Conservation (phyloP, 805 yeast genomes). For the Hanseniaspora taiwanica region DNA sequence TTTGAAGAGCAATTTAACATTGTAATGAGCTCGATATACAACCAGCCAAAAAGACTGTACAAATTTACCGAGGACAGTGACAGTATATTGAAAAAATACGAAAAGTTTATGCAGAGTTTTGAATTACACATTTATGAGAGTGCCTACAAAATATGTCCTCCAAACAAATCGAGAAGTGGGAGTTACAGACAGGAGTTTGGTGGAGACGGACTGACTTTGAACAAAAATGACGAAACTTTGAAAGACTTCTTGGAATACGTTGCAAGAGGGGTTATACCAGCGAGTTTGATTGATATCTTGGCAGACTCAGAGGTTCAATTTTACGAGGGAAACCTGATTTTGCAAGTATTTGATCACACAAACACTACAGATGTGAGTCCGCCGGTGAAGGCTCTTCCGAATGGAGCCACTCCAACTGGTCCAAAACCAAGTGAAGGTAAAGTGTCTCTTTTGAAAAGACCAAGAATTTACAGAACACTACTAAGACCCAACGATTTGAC, state of each 20-base stretch:
- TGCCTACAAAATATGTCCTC: constrained; percentile 83
- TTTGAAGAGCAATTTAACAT: constrained; percentile 30
- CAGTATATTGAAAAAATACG: constrained; percentile 63
- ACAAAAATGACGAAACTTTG: constrained; percentile 53
- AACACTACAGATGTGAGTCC: constrained; percentile 25
- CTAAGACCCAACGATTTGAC: constrained; percentile 72
- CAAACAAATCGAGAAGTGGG: constrained; percentile 26
- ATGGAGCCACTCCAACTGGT: constrained; percentile 5
- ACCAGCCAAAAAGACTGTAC: constrained; percentile 32
- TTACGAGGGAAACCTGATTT: constrained; percentile 80
- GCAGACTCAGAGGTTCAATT: constrained; percentile 74
- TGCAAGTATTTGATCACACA: constrained; percentile 82
- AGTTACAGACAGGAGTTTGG: constrained; percentile 25
- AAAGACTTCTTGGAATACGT: constrained; percentile 71
- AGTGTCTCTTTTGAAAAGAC: constrained; percentile 27
- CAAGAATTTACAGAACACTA: constrained; percentile 65
- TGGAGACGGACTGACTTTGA: constrained; percentile 69
- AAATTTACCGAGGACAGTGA: constrained; percentile 60
- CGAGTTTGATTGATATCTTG: constrained; percentile 77
- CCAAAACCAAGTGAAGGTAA: constrained; percentile 8
- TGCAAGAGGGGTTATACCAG: constrained; percentile 73
- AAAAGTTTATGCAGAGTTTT: constrained; percentile 64
- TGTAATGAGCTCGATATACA: constrained; percentile 20
- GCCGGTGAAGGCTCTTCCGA: not conserved
- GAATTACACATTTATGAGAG: constrained; percentile 86